Base-by-base conservation (phyloP, 371 early-diverging fungal genomes). In the Circinella umbellata region DNA sequence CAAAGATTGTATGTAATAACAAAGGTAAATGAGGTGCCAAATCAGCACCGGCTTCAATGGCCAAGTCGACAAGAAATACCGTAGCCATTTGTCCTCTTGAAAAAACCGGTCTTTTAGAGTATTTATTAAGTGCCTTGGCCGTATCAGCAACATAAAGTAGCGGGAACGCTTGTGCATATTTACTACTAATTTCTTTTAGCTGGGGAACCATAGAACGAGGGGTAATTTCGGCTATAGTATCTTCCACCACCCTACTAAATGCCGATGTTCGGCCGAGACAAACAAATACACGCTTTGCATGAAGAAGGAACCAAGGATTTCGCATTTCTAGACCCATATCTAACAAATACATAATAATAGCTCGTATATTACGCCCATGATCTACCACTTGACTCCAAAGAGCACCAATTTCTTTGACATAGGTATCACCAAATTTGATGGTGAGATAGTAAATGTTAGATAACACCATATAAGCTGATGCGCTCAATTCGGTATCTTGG, bases 401-500 rank as follows among this genome's bases (percentile, higher is more conserved):
- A 8, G 82, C 84, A 61, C 94, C 95, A 35, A 95, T 83, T 68
- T 94, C 95, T 54, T 89, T 83, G 59, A 94, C 86, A 66, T 89
- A 92, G 4, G 88, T 82, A 71, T 93, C 92, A 4, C 92, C 94
- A 73, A 91, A 92, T 70, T 90, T 91, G 65, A 93, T 87, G 0
- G 96, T 96, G 61, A 97, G 78, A 70, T 90, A 95, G 70, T 93
- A 92, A 39, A 98, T 73, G 76, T 96, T 95, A 46, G 88, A 92
- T 17, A 97, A 78, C 14, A 96, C 86, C 63, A 91, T 82, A 77
- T 83, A 84, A 15, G 90, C 89, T n/a, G 83, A 83, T 1, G 82
- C 76, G 53, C 87, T 86, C 36, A 84, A 76, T 54, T 83, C 89
- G 0, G 80, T 79, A 18, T 85, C 83, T 11, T 80, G 77, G 0